phyloP scores from a whole-genome alignment of 176 grass and related monocot species.

The Chrysopogon serrulatus region DNA sequence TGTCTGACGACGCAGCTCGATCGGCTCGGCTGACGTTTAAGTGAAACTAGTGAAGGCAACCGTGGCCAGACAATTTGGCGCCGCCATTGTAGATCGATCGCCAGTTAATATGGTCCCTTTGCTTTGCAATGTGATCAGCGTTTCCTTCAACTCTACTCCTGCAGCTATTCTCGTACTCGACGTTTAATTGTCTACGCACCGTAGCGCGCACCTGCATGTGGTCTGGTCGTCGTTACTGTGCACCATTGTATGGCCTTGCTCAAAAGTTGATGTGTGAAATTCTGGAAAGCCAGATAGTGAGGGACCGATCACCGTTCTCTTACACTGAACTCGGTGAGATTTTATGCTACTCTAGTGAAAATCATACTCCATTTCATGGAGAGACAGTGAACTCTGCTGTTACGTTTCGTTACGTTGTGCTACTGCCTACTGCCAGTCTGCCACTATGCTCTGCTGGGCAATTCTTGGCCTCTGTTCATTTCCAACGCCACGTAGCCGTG shows the following conservation, averaged over 20 bases:
- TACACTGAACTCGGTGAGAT: background rate
- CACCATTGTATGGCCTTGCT: background rate
- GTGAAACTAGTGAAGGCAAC: conserved; percentile 1
- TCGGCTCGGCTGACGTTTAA: background rate
- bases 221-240: background rate
- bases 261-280: background rate
- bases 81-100: conserved; percentile 29
- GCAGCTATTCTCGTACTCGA: background rate
- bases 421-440: too few species aligned
- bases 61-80: background rate
- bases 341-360: background rate
- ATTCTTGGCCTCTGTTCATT: too few species aligned
- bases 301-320: background rate
- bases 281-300: background rate
- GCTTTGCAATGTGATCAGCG: background rate
- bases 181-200: background rate
- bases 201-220: background rate
- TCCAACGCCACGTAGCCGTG: too few species aligned
- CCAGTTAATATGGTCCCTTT: background rate
- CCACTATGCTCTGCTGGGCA: too few species aligned
- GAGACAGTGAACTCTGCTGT: background rate
- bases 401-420: background rate
- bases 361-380: background rate
- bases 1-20: background rate
- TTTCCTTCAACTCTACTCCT: conserved; percentile 22